These are phyloP conservation scores for Brassica cretica DNA, from an alignment of 345 rosid species.

Conservation along the genomic window DNA sequence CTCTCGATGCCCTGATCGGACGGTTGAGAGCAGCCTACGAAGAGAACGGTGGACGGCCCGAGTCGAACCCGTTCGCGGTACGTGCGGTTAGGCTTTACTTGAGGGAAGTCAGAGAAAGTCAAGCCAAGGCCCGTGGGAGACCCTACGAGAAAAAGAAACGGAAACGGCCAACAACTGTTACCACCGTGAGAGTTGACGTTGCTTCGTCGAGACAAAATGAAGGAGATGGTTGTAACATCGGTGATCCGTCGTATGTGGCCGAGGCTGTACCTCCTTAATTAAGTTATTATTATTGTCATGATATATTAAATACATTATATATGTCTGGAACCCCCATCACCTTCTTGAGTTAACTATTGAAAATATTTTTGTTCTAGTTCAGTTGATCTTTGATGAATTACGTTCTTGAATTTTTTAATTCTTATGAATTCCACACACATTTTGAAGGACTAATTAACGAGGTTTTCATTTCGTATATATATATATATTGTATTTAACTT, in stretches of 20 bases:
- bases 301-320: not conserved
- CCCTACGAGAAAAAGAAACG: conserved; percentile 76
- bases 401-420: conserved; percentile 4
- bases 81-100: conserved; percentile 68
- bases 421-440: conserved; percentile 4
- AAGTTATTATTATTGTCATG: not conserved
- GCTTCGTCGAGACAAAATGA: conserved; percentile 28
- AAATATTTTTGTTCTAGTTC: conserved; percentile 1
- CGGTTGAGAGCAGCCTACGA: conserved; percentile 75
- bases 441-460: not conserved
- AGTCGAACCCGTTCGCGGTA: conserved; percentile 66
- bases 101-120: conserved; percentile 65
- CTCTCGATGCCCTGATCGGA: conserved; percentile 77
- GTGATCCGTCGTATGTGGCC: conserved; percentile 22
- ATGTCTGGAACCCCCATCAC: conserved; percentile 12
- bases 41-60: conserved; percentile 65
- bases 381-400: conserved; percentile 8
- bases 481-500: not conserved
- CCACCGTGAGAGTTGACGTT: conserved; percentile 33
- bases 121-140: conserved; percentile 73
- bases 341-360: conserved; percentile 9
- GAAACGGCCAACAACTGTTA: conserved; percentile 44
- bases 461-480: not conserved
- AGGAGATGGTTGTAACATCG: conserved; percentile 24
- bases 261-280: conserved; percentile 31